Evolutionary conservation across 768 basidiomycete genomes (phyloP), one percentile per base, ranked within the genome.

Genomic region (Pluteus cervinus): DNA sequence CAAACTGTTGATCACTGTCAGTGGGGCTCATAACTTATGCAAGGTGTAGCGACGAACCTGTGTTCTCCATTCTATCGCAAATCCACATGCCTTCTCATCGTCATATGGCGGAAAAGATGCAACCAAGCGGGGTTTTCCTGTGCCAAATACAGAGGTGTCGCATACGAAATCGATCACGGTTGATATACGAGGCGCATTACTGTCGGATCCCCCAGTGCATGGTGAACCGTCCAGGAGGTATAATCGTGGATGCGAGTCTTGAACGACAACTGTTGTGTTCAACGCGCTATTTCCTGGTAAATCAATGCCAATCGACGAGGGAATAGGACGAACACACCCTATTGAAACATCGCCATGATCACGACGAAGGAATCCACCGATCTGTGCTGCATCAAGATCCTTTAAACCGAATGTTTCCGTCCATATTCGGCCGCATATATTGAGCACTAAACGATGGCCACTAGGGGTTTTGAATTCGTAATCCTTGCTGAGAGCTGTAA

Each of bases 11-110:
- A 26, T 15, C 24, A 4, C 34, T 11, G 12, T 45, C 29, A 43
- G 24, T 35, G 15, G 28, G 17, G 12, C 33, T 23, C 36, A 16
- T 22, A 16, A 33, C 26, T 32, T 14, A 4, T 18, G 35, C 24
- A 21, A 26, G 18, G 29, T 7, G 29, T 21, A n/a, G 18, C 16
- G 5, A 56, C 75, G 50, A 46, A 90, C 88, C 48, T 77, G 78
- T 4, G 85, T 90, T 39, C 71, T 66, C 90, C 90, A 93, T 62
- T 92, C 87, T 25, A 93, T 60, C 41, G 84, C 74, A 53, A 81
- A 91, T 9, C 78, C 73, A 55, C 90, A 93, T n/a, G 76, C 76
- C 18, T 52, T 52, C 7, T 80, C 73, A 23, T 82, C 77, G 11
- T 75, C 71, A 7, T 63, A 62, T 6, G 77, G 75, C 4, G 85